Evolutionary conservation across 2,329 filamentous ascomycete genomes (phyloP).

Genomic region (Sporothrix humicola): DNA sequence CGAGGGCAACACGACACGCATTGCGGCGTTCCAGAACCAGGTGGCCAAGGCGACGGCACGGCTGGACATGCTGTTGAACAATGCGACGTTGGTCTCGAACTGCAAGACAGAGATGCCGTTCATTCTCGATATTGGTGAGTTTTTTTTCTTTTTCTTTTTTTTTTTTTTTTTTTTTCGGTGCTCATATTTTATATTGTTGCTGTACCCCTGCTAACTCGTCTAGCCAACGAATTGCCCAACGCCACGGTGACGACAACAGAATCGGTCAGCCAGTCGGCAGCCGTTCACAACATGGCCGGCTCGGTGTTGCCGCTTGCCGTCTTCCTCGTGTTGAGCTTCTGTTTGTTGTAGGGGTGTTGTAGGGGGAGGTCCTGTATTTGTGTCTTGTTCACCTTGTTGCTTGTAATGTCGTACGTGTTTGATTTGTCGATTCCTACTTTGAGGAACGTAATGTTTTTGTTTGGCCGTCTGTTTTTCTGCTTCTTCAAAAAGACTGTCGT

Average conservation of each 20-base stretch:
- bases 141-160: not conserved
- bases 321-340: slow-evolving; percentile 29
- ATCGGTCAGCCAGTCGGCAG: not conserved
- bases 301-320: slow-evolving; percentile 25
- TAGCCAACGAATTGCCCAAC: slow-evolving; percentile 20
- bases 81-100: slow-evolving; percentile 44
- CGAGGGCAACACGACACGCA: slow-evolving; percentile 46
- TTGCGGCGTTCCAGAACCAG: slow-evolving; percentile 45
- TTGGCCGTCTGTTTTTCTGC: not conserved
- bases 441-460: slow-evolving; percentile 23
- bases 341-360: slow-evolving; percentile 33
- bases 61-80: slow-evolving; percentile 44
- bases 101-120: slow-evolving; percentile 27
- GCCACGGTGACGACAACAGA: slow-evolving; percentile 8
- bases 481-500: slow-evolving; percentile 25
- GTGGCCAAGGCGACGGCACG: slow-evolving; percentile 41
- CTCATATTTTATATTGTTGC: not conserved
- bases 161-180: not conserved
- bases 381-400: not conserved
- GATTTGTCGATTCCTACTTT: slow-evolving; percentile 5
- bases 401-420: slow-evolving; percentile 10
- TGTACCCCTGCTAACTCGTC: not conserved
- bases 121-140: slow-evolving; percentile 18
- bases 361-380: not conserved
- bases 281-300: slow-evolving; percentile 8